phyloP scores from a whole-genome alignment of 257 asterid species.

The Ocimum tenuiflorum region DNA sequence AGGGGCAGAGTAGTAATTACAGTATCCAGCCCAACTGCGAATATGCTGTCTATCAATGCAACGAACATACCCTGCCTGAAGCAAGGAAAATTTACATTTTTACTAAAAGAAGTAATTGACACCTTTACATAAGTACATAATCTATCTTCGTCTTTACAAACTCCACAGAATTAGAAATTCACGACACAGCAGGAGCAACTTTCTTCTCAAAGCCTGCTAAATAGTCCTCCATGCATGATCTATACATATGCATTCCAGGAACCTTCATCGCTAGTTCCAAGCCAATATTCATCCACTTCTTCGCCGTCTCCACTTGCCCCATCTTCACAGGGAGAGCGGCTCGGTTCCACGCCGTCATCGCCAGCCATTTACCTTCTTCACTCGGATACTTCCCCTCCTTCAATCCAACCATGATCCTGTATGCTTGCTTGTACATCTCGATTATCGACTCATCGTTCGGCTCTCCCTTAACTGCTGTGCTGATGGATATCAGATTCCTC shows the following conservation, averaged over 20 bases:
- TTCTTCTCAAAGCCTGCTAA: slow-evolving; percentile 51
- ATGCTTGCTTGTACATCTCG: slow-evolving; percentile 65
- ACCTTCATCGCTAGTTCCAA: slow-evolving; percentile 70
- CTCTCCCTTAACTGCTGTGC: slow-evolving; percentile 42
- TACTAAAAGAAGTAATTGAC: too few relatives aligned
- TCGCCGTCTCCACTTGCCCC: slow-evolving; percentile 59
- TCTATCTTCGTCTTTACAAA: too few relatives aligned
- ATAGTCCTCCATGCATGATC: slow-evolving; percentile 81
- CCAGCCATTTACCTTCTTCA: slow-evolving; percentile 92
- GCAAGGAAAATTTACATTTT: neutral
- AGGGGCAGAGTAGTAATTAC: neutral
- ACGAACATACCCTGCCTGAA: too few relatives aligned
- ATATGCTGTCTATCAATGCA: neutral
- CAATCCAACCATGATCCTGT: slow-evolving; percentile 83
- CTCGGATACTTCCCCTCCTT: slow-evolving; percentile 77
- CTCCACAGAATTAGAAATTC: too few relatives aligned
- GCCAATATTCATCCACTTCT: slow-evolving; percentile 84
- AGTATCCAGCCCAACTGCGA: neutral
- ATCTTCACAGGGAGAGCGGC: slow-evolving; percentile 76
- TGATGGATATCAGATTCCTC: slow-evolving; percentile 57
- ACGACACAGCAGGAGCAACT: slow-evolving; percentile 10
- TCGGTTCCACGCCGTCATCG: slow-evolving; percentile 94
- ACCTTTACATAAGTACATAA: neutral
- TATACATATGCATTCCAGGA: slow-evolving; percentile 66
- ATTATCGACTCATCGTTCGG: slow-evolving; percentile 47